A percentile compares a stretch with the other conserved stretches of the same genome.
These are phyloP conservation scores for Dendrothele bispora DNA, from an alignment of 768 basidiomycete species.

Conservation along the genomic window DNA sequence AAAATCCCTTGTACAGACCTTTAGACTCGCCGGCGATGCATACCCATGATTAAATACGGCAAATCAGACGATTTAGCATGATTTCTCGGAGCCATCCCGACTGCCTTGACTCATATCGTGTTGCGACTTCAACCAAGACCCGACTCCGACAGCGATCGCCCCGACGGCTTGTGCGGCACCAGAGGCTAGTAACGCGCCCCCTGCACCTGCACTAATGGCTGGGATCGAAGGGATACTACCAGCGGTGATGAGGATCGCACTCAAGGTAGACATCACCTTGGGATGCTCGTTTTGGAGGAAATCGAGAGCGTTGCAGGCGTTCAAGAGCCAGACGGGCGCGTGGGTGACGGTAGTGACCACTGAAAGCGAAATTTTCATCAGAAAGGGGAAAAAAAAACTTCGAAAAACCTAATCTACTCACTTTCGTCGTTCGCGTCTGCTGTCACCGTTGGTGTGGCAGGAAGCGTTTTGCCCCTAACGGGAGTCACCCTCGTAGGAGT, in stretches of 20 bases:
- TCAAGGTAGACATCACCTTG: conserved; percentile 69
- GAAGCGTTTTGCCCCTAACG: background rate
- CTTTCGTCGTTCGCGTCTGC: conserved; percentile 20
- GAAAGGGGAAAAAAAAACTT: conserved; percentile 2
- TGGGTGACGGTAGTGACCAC: conserved; percentile 47
- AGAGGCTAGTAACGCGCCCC: conserved; percentile 71
- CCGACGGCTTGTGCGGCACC: conserved; percentile 78
- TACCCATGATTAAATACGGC: too few species aligned
- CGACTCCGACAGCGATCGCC: conserved; percentile 75
- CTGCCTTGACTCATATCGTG: conserved; percentile 31
- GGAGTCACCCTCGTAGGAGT: conserved; percentile 10
- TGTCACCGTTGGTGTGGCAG: too few species aligned
- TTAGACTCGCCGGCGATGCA: too few species aligned
- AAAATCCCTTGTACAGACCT: too few species aligned
- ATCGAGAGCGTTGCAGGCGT: conserved; percentile 74
- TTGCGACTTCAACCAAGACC: conserved; percentile 51
- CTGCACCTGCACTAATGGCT: conserved; percentile 64
- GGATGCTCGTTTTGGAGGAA: conserved; percentile 76
- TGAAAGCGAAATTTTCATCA: conserved; percentile 9
- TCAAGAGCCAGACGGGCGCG: conserved; percentile 75
- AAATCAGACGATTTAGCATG: too few species aligned
- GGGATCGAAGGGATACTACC: conserved; percentile 75
- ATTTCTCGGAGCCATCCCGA: too few species aligned
- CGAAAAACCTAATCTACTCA: conserved; percentile 8
- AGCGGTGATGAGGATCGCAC: conserved; percentile 77